phyloP scores from a whole-genome alignment of 148 eudicot genomes.

The Mesembryanthemum crystallinum region DNA sequence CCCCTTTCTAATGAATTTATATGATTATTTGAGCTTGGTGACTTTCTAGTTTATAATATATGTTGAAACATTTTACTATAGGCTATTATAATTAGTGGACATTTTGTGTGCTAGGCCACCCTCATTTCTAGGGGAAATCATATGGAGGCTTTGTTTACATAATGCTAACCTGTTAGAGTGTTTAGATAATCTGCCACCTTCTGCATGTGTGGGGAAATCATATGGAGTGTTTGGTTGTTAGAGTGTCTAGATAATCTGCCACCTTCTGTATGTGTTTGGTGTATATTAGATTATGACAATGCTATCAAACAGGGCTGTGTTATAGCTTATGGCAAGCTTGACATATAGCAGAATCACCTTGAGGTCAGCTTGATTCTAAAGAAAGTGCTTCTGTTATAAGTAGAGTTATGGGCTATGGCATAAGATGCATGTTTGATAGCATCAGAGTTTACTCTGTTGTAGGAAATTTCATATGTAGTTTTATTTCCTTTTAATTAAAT shows the following conservation, averaged over 20 bases:
- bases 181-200: neutral
- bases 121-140: neutral
- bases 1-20: too few species aligned
- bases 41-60: too few species aligned
- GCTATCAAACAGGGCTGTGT: neutral
- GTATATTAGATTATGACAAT: neutral
- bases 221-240: neutral
- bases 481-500: slow-evolving; percentile 15
- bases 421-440: neutral
- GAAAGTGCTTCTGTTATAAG: neutral
- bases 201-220: neutral
- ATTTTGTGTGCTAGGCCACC: neutral
- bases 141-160: neutral
- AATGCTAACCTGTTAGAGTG: neutral
- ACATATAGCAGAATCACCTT: neutral
- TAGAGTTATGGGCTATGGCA: neutral
- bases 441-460: neutral
- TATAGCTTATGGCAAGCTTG: too few species aligned
- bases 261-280: neutral
- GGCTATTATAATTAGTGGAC: neutral
- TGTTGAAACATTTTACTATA: neutral
- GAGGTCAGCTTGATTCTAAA: neutral
- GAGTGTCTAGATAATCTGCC: neutral
- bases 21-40: too few species aligned
- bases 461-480: neutral